phyloP scores from a whole-genome alignment of 1,284 basidiomycete species.

The Kwoniella shivajii region DNA sequence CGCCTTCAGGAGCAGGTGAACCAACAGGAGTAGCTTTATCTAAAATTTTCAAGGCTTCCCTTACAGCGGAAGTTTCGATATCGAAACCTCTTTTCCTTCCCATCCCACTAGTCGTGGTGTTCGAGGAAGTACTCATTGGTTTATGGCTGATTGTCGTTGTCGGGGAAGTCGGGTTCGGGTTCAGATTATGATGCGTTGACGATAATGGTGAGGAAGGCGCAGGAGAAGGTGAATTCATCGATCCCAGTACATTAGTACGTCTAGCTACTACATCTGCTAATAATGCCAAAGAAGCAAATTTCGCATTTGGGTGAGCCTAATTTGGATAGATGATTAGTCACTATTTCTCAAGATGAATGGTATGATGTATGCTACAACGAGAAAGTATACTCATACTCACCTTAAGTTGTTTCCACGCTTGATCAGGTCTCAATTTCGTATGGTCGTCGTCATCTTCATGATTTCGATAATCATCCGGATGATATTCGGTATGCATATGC shows the following conservation, averaged over 20 bases:
- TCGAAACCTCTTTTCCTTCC: conserved; percentile 64
- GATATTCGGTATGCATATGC: conserved; percentile 1
- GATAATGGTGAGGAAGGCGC: conserved; percentile 38
- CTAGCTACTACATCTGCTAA: conserved; percentile 86
- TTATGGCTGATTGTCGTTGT: conserved; percentile 25
- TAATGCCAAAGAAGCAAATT: conserved; percentile 75
- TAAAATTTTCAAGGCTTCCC: conserved; percentile 73
- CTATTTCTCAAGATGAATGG: neutral
- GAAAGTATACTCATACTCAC: conserved; percentile 13
- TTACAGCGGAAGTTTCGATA: conserved; percentile 74
- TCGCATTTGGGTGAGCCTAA: conserved; percentile 76
- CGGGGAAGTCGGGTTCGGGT: conserved; percentile 56
- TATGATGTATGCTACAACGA: too few relatives aligned
- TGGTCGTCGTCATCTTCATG: conserved; percentile 16
- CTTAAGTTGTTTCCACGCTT: conserved; percentile 83
- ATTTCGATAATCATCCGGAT: too few relatives aligned
- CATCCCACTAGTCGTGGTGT: neutral
- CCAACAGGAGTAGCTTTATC: conserved; percentile 55
- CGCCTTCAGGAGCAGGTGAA: conserved; percentile 2
- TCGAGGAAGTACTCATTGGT: conserved; percentile 33
- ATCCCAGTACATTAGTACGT: conserved; percentile 74
- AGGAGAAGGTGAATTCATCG: conserved; percentile 55
- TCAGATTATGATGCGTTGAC: conserved; percentile 44
- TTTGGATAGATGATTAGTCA: conserved; percentile 2
- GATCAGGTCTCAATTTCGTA: conserved; percentile 73